Evolutionary conservation across 2,329 filamentous ascomycete species (phyloP).

Genomic region (Alternaria angustiovoidea): DNA sequence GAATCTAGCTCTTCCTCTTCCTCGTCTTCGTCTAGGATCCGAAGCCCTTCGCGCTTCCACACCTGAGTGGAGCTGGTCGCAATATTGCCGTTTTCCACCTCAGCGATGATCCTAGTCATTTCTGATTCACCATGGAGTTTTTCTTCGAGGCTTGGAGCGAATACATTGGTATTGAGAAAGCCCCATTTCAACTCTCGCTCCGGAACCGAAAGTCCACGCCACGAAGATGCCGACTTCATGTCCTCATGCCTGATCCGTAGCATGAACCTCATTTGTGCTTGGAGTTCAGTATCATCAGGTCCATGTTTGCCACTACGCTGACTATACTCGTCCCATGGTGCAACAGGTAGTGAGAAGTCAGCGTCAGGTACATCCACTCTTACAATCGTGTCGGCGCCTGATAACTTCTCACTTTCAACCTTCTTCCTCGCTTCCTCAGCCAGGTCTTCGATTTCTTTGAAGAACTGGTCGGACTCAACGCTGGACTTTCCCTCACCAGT

Average conservation of each 20-base stretch:
- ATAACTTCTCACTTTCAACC: constrained; percentile 56
- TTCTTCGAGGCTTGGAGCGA: constrained; percentile 49
- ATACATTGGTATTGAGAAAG: constrained; percentile 56
- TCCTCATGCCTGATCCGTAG: constrained; percentile 47
- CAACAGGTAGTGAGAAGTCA: constrained; percentile 51
- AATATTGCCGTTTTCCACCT: constrained; percentile 42
- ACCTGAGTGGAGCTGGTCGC: constrained; percentile 53
- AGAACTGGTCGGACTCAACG: constrained; percentile 43
- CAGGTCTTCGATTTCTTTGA: constrained; percentile 46
- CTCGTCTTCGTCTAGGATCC: constrained; percentile 56
- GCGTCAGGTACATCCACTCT: constrained; percentile 60
- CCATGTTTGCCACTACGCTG: constrained; percentile 16
- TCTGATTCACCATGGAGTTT: constrained; percentile 53
- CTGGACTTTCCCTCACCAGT: constrained; percentile 18
- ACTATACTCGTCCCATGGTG: constrained; percentile 58
- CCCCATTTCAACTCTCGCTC: constrained; percentile 57
- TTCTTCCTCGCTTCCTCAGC: constrained; percentile 47
- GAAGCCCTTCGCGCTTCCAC: constrained; percentile 60
- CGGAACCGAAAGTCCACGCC: constrained; percentile 53
- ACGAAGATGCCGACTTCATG: constrained; percentile 43
- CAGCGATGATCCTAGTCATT: constrained; percentile 46
- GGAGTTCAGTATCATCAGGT: constrained; percentile 31
- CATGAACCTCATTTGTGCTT: constrained; percentile 45
- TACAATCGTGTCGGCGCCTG: constrained; percentile 57
- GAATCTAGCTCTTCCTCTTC: constrained; percentile 38